Evolutionary conservation across 345 rosid species (phyloP).

Genomic region (Acer negundo): DNA sequence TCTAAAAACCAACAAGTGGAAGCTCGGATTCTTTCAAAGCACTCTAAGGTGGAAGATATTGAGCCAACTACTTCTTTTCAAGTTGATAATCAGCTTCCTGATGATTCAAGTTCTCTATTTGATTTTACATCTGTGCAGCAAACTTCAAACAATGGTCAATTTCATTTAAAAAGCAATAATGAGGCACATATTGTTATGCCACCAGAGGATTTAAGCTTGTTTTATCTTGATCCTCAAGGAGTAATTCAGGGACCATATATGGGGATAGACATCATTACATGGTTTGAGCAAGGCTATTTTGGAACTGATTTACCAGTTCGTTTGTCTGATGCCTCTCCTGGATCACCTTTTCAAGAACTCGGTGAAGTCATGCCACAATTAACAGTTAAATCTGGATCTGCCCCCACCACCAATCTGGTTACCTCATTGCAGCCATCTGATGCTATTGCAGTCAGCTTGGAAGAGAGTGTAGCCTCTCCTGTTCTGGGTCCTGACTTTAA

Average conservation of each 20-base stretch:
- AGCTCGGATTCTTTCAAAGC: slow-evolving; percentile 24
- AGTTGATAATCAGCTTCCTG: slow-evolving; percentile 38
- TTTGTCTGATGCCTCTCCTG: slow-evolving; percentile 71
- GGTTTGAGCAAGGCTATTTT: slow-evolving; percentile 96
- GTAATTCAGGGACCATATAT: slow-evolving; percentile 80
- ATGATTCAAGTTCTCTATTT: slow-evolving; percentile 50
- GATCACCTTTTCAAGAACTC: slow-evolving; percentile 65
- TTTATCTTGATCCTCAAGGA: slow-evolving; percentile 89
- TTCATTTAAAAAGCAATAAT: slow-evolving; percentile 22
- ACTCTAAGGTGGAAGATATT: slow-evolving; percentile 23
- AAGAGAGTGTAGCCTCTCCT: slow-evolving; percentile 17
- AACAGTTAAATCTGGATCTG: slow-evolving; percentile 25
- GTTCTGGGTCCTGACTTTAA: slow-evolving; percentile 22
- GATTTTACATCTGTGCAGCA: slow-evolving; percentile 39
- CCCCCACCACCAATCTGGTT: slow-evolving; percentile 1
- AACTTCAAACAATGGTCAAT: slow-evolving; percentile 17
- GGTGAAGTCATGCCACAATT: slow-evolving; percentile 72
- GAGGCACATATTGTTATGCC: slow-evolving; percentile 20
- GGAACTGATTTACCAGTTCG: slow-evolving; percentile 81
- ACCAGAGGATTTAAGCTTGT: slow-evolving; percentile 67
- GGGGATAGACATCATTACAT: slow-evolving; percentile 73
- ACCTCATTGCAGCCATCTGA: slow-evolving; percentile 22
- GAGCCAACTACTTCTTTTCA: slow-evolving; percentile 31
- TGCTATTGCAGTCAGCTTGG: slow-evolving; percentile 26
- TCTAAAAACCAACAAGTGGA: slow-evolving; percentile 18